Evolutionary conservation across 371 early-diverging fungal species (phyloP).

Genomic region (Fennellomyces sp.): DNA sequence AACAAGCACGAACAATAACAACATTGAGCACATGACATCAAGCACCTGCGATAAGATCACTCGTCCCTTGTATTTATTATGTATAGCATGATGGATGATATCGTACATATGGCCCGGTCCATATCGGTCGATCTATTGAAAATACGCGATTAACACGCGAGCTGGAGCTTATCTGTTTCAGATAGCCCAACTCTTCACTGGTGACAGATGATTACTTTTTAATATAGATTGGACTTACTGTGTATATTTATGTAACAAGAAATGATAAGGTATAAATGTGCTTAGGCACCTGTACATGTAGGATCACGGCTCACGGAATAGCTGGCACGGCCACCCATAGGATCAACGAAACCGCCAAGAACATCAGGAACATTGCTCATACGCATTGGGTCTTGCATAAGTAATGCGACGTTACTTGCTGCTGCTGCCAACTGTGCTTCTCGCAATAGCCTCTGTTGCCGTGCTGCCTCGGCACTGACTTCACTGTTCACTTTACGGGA

Average conservation of each 20-base stretch:
- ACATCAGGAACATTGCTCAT: conserved; percentile 12
- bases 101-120: no score
- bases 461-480: background rate
- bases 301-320: conserved; percentile 11
- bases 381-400: conserved; percentile 16
- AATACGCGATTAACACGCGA: no score
- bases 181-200: no score
- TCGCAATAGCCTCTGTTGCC: background rate
- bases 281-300: conserved; percentile 23
- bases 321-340: conserved; percentile 23
- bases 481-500: background rate
- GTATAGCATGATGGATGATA: no score
- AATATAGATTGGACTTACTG: no score
- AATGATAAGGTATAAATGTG: background rate
- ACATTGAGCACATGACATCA: no score
- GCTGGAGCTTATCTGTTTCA: no score
- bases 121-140: no score
- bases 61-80: no score
- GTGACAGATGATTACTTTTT: no score
- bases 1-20: no score
- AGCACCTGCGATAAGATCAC: no score
- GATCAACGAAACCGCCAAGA: conserved; percentile 21
- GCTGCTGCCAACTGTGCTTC: background rate
- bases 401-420: background rate
- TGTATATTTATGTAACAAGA: background rate